Percentiles rank a stretch among this genome's conserved stretches.
Evolutionary conservation across 2,329 filamentous ascomycete species (phyloP).

Genomic region (Trichoderma koningiopsis): DNA sequence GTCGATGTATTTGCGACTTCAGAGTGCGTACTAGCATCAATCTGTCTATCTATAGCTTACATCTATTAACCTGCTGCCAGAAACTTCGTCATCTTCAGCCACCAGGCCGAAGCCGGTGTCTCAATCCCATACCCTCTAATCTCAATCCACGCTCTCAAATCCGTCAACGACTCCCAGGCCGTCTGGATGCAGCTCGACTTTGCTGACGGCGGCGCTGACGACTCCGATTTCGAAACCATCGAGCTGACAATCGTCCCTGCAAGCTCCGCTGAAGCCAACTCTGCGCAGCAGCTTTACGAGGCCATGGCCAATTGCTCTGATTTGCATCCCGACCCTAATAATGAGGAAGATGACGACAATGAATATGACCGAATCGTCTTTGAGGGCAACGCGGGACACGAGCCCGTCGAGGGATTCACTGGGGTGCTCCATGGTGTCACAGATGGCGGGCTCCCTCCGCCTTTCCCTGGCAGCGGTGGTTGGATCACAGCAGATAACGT

Average conservation of each 20-base stretch:
- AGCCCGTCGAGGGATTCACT: conserved; percentile 58
- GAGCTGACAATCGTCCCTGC: conserved; percentile 68
- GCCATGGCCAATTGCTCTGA: conserved; percentile 76
- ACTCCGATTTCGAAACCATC: conserved; percentile 66
- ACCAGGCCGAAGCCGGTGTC: conserved; percentile 58
- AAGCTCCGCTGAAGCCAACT: conserved; percentile 30
- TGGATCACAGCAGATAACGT: conserved; percentile 95
- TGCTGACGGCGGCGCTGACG: conserved; percentile 57
- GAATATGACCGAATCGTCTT: conserved; percentile 59
- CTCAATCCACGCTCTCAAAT: conserved; percentile 73
- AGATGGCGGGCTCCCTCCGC: conserved; percentile 60
- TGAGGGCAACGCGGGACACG: conserved; percentile 52
- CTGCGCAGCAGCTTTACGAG: conserved; percentile 55
- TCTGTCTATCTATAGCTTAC: background rate
- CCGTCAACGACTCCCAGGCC: conserved; percentile 50
- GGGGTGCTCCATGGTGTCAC: conserved; percentile 54
- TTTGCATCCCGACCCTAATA: conserved; percentile 71
- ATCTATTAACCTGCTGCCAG: conserved; percentile 28
- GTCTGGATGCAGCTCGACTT: conserved; percentile 72
- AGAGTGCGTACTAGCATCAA: conserved; percentile 46
- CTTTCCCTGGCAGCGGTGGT: conserved; percentile 71
- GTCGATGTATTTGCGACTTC: conserved; percentile 63
- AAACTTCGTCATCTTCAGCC: conserved; percentile 64
- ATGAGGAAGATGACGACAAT: conserved; percentile 60
- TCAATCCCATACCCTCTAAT: conserved; percentile 74